These are phyloP conservation scores for Suhomyces emberorum DNA, from an alignment of 805 yeast species.

Conservation along the genomic window DNA sequence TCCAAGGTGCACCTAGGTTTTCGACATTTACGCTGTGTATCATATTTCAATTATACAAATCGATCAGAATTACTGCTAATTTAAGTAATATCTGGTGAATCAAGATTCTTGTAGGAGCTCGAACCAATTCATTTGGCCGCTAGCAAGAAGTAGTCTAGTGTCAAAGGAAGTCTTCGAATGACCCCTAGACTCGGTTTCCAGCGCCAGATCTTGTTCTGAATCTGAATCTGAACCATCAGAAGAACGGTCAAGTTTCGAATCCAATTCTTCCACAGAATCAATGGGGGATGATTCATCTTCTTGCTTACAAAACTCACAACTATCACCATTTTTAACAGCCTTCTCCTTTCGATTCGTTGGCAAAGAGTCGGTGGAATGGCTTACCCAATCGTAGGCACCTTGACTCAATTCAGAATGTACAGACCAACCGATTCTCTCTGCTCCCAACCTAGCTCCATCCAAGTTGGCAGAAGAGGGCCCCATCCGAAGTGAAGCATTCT, in stretches of 20 bases:
- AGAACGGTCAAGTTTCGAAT: conserved; percentile 3
- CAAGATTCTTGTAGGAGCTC: too few relatives aligned
- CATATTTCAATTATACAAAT: too few relatives aligned
- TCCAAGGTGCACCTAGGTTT: too few relatives aligned
- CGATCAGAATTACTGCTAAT: too few relatives aligned
- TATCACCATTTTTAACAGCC: neutral
- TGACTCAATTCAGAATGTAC: conserved; percentile 17
- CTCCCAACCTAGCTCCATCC: conserved; percentile 45
- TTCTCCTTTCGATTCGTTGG: too few relatives aligned
- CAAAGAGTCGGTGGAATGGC: too few relatives aligned
- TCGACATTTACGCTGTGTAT: too few relatives aligned
- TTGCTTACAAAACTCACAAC: conserved; percentile 6
- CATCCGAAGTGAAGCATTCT: conserved; percentile 39
- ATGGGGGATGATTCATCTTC: conserved; percentile 1
- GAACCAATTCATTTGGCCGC: conserved; percentile 29
- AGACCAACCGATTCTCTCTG: conserved; percentile 44
- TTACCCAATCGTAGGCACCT: conserved; percentile 10
- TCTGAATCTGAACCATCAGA: neutral
- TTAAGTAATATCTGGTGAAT: too few relatives aligned
- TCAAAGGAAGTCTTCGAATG: too few relatives aligned
- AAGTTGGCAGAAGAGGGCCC: conserved; percentile 47
- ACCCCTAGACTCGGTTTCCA: neutral
- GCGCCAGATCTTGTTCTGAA: neutral
- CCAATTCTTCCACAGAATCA: conserved; percentile 1
- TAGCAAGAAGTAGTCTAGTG: conserved; percentile 20